Evolutionary conservation across 768 basidiomycete genomes (phyloP).

Genomic region (Infundibulicybe gibba): DNA sequence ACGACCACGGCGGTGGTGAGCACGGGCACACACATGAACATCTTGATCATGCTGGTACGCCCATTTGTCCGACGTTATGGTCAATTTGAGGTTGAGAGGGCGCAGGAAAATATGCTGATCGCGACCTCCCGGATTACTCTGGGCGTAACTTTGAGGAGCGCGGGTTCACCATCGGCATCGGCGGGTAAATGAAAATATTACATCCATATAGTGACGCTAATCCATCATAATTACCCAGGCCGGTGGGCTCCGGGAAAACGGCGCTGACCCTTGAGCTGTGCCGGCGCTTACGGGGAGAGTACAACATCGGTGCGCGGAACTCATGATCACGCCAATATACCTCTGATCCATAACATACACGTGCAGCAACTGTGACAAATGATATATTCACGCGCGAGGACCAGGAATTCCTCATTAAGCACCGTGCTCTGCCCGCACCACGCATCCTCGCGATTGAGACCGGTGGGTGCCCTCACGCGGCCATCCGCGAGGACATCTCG

Average conservation of each 20-base stretch:
- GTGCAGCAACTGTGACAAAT: conserved; percentile 90
- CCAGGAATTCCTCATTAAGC: conserved; percentile 94
- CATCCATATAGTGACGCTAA: background rate
- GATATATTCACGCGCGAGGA: conserved; percentile 99
- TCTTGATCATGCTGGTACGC: conserved; percentile 80
- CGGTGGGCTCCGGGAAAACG: conserved; percentile 98
- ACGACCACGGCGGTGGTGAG: conserved; percentile 64
- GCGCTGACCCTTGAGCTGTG: conserved; percentile 91
- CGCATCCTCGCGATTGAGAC: conserved; percentile 98
- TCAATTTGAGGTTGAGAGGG: background rate
- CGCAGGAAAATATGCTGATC: conserved; percentile 85
- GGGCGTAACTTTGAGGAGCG: conserved; percentile 84
- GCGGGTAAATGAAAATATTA: conserved; percentile 59
- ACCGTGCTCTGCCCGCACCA: conserved; percentile 78
- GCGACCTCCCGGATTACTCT: conserved; percentile 89
- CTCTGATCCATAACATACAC: conserved; percentile 2
- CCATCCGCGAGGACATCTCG: conserved; percentile 96
- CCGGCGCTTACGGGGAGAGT: conserved; percentile 70
- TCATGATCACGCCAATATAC: conserved; percentile 1
- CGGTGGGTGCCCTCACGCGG: conserved; percentile 96
- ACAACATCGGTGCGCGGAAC: conserved; percentile 78
- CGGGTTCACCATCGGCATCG: conserved; percentile 97
- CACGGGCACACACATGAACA: conserved; percentile 97
- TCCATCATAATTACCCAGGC: conserved; percentile 41
- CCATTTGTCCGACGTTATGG: background rate